A percentile compares a stretch with the other conserved stretches of the same genome.
Conservation (phyloP, 192 early-diverging fungal genomes). For the Dissophora ornata region DNA sequence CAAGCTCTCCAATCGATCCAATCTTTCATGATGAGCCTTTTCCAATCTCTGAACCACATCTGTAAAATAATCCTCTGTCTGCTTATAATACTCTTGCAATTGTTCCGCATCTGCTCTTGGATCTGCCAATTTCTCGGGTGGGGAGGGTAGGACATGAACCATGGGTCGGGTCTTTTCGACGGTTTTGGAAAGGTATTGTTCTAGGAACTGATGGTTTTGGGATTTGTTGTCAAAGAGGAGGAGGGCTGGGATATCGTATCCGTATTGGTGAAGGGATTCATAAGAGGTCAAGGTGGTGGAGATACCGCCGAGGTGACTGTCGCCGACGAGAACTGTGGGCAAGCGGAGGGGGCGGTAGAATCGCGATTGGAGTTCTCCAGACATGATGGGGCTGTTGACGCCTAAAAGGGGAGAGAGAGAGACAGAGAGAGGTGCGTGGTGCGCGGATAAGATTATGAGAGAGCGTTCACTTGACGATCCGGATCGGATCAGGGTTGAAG, state of each 20-base stretch:
- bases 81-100: slow-evolving; percentile 70
- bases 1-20: slow-evolving; percentile 69
- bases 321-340: slow-evolving; percentile 81
- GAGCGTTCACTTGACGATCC: too few species aligned
- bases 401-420: slow-evolving; percentile 39
- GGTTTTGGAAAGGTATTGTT: slow-evolving; percentile 38
- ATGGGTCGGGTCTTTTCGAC: slow-evolving; percentile 21
- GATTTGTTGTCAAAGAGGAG: slow-evolving; percentile 73
- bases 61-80: slow-evolving; percentile 57
- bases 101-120: slow-evolving; percentile 59
- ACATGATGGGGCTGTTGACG: slow-evolving; percentile 79
- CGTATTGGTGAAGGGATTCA: slow-evolving; percentile 75
- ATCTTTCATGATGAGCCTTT: slow-evolving; percentile 58
- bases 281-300: slow-evolving; percentile 82
- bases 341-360: slow-evolving; percentile 76
- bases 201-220: slow-evolving; percentile 67
- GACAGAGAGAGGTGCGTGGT: too few species aligned
- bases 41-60: slow-evolving; percentile 62
- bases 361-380: slow-evolving; percentile 74
- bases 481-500: too few species aligned
- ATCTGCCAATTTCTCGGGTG: slow-evolving; percentile 54
- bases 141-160: slow-evolving; percentile 59
- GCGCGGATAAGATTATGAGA: too few species aligned
- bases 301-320: slow-evolving; percentile 83
- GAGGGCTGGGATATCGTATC: slow-evolving; percentile 75